Base-by-base conservation (phyloP, 306 rosid species). In the Mucuna pruriens region DNA sequence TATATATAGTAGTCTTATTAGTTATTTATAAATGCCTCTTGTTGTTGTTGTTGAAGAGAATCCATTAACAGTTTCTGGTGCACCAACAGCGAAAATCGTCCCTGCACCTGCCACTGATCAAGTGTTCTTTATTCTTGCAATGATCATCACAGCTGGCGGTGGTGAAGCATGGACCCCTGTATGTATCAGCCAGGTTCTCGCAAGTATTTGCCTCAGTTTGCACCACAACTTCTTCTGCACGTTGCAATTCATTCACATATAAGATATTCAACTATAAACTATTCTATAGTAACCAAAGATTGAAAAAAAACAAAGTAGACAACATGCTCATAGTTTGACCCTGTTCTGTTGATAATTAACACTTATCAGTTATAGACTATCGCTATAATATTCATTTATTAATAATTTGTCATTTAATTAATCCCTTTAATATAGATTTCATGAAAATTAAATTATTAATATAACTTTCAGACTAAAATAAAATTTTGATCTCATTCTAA, bases 21-120 rank as follows among this genome's bases (percentile, higher is more conserved):
- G n/a, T n/a, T n/a, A 49, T 49, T 46, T 8, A 40, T 40, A 40
- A 40, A 40, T 44, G 15, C 7, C 7, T 9, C 2, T 49, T 39
- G 31, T 49, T 31, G 26, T 46, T 26, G 29, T 3, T 48, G 16
- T 70, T 23, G 62, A 10, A 33, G 31, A 9, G 0, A 26, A 31
- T 40, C 9, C 5, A 63, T 51, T 65, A 77, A 20, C 82, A 77
- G 55, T 65, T 65, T 51, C 10, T 48, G 66, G 74, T 49, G 74
- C 74, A 77, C 52, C 65, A 64, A 3, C 82, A 77, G 45, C 61
- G 61, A 40, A 76, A n/a, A 20, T 76, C 64, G 2, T 31, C 34
- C 54, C 46, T 77, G 65, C 82, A 77, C 9, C 29, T 49, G 2
- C 82, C 82, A 3, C 82, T 65, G 61, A 77, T 1, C 2, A 65